These are phyloP conservation scores for Cinnamomum micranthum DNA, from an alignment of 164 flowering plant species.

Conservation along the genomic window DNA sequence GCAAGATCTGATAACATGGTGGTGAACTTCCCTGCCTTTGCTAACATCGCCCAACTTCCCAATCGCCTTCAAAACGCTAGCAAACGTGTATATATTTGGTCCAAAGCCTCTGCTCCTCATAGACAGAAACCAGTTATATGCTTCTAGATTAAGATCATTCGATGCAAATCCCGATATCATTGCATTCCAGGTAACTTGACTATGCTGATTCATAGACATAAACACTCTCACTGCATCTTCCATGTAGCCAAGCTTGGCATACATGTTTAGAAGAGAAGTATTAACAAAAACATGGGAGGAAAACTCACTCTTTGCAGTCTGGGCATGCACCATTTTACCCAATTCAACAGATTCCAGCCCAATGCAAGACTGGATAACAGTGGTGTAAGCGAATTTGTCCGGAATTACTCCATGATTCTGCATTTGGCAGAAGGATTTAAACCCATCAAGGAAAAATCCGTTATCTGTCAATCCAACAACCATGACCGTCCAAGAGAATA, in stretches of 20 bases:
- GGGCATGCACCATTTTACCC: conserved; percentile 56
- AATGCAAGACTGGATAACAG: too few relatives aligned
- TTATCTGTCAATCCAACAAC: too few relatives aligned
- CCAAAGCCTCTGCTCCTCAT: conserved; percentile 44
- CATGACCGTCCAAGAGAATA: too few relatives aligned
- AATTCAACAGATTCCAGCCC: conserved; percentile 22
- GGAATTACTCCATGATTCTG: conserved; percentile 21
- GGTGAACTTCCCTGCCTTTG: too few relatives aligned
- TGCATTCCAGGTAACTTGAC: conserved; percentile 54
- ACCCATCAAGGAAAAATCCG: too few relatives aligned
- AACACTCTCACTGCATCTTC: conserved; percentile 41
- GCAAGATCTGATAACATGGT: conserved; percentile 1
- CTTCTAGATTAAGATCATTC: conserved; percentile 40
- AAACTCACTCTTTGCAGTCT: conserved; percentile 35
- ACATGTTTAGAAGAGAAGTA: conserved; percentile 13
- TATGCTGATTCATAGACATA: conserved; percentile 35
- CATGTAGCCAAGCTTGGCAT: conserved; percentile 1
- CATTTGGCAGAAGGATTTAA: too few relatives aligned
- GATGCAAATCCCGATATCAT: conserved; percentile 47
- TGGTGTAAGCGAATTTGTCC: conserved; percentile 37
- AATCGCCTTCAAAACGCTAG: conserved; percentile 51
- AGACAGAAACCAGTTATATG: conserved; percentile 29
- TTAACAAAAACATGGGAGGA: conserved; percentile 33
- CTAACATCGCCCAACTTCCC: conserved; percentile 27
- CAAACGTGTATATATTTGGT: conserved; percentile 39